These are phyloP conservation scores for Termitomyces sp. DNA, from an alignment of 1,284 basidiomycete species.

Conservation along the genomic window DNA sequence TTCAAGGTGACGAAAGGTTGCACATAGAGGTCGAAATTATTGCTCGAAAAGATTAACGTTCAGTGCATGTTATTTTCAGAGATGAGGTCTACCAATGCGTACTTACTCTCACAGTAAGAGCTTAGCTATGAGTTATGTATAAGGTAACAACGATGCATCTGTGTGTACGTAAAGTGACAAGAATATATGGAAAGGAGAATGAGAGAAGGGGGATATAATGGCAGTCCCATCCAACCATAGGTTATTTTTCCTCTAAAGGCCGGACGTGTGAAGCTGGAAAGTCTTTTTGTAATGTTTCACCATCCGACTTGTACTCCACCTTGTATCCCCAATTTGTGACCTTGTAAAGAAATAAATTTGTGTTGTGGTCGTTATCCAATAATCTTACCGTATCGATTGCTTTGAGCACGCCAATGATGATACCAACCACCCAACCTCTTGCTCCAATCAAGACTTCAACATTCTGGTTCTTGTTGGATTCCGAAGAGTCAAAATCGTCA, in stretches of 20 bases:
- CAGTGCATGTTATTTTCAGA: too few relatives aligned
- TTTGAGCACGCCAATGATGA: conserved; percentile 23
- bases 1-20: too few relatives aligned
- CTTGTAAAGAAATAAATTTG: not conserved
- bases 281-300: not conserved
- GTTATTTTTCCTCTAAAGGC: not conserved
- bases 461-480: conserved; percentile 29
- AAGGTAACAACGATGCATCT: too few relatives aligned
- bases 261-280: conserved; percentile 10
- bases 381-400: conserved; percentile 20
- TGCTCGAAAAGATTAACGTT: too few relatives aligned
- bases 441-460: conserved; percentile 35
- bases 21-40: too few relatives aligned
- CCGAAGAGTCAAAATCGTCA: not conserved
- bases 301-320: conserved; percentile 12
- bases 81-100: too few relatives aligned
- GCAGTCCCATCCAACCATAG: not conserved
- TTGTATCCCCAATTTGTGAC: conserved; percentile 18
- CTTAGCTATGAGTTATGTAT: too few relatives aligned
- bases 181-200: not conserved
- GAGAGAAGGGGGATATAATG: not conserved
- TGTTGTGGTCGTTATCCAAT: not conserved
- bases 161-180: not conserved
- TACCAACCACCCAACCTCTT: conserved; percentile 31
- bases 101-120: too few relatives aligned